Evolutionary conservation across 78 protist genomes (phyloP), one percentile per base, ranked within the genome.

Genomic region (Parvularia atlantis): DNA sequence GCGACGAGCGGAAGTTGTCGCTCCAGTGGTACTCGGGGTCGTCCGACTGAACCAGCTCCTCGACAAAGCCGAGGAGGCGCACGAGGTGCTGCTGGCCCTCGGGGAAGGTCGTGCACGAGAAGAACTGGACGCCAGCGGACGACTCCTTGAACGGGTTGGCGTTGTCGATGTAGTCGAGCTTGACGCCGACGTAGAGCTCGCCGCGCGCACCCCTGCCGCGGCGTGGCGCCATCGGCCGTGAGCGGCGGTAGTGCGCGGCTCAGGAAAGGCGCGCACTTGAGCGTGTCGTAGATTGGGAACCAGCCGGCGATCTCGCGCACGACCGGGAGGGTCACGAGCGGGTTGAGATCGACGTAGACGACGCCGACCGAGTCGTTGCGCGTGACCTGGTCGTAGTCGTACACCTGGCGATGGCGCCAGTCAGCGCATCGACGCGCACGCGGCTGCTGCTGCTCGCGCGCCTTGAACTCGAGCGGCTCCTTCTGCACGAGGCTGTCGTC

Each of bases 1-100:
- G 78, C 56, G 73, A 4, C 22, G 81, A 28, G 50, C 82, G 64
- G n/a, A 76, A 66, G 31, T 17, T 40, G 43, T 76, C 80, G n/a
- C n/a, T n/a, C 90, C 93, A 86, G 62, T 88, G 89, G 76, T 84
- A 68, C 35, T 93, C 97, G 5, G 97, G 97, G 59, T 93, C 97
- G 39, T 83, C 87, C 13, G 82, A 82, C 19, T 86, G 85, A 40
- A 91, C 58, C 28, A 93, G 75, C 43, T 86, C 91, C 33, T 80
- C 92, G 2, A 86, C 91, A 37, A 90, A 35, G 6, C 88, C 86
- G 7, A 31, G 54, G 31, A 81, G 22, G 31, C 31, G 37, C 35
- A 40, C 30, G 0, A 48, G 0, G 10, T 44, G 36, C 41, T 54
- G 67, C 57, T 50, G 57, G 3, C 30, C 20, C 1, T 59, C 69